Base-by-base conservation (phyloP, 495 filamentous ascomycete genomes). In the Hypoxylon fragiforme region DNA sequence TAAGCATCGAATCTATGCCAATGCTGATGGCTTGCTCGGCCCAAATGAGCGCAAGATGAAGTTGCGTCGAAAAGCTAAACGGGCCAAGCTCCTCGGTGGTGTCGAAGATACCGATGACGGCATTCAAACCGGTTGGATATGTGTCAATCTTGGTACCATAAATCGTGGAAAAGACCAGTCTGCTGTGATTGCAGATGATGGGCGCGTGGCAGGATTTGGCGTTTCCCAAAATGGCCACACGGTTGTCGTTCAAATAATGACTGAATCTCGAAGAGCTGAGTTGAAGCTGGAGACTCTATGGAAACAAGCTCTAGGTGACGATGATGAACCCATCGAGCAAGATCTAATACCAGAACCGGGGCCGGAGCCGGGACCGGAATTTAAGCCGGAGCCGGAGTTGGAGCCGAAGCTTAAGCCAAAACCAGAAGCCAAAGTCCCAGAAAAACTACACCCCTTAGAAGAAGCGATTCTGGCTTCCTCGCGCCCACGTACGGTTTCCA, bases 91-190 rank as follows among this genome's bases (percentile, higher is more conserved):
- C 44, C 67, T 94, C 22, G 86, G 85, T 12, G 61, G 65, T 21
- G 40, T 51, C 34, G 83, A 73, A 28, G 75, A 80, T 34, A 61
- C 67, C 0, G 84, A 95, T 60, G 91, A 96, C 61, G 92, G 90
- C 1, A 88, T 95, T 30, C 82, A 82, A 20, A 95, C 91, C 12
- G 91, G 91, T 1, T 98, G 94, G 94, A 88, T 98, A 7, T 98
- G 95, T 71, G 88, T 97, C 34, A 92, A 95, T 70, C 76, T 91
- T 1, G 90, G 91, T 1, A 77, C 78, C 12, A 79, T 95, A 9
- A 80, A 86, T 48, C 73, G 67, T 16, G 62, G 74, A 5, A 70
- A 67, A 5, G 54, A 64, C n/a, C 73, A 81, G 44, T 64, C 70
- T 19, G 64, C 68, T 3, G 63, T 72, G 66, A 39, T 70, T 55